Evolutionary conservation across 176 grass and related monocot species (phyloP), one percentile per base, ranked within the genome.

Genomic region (Stipa capillata): DNA sequence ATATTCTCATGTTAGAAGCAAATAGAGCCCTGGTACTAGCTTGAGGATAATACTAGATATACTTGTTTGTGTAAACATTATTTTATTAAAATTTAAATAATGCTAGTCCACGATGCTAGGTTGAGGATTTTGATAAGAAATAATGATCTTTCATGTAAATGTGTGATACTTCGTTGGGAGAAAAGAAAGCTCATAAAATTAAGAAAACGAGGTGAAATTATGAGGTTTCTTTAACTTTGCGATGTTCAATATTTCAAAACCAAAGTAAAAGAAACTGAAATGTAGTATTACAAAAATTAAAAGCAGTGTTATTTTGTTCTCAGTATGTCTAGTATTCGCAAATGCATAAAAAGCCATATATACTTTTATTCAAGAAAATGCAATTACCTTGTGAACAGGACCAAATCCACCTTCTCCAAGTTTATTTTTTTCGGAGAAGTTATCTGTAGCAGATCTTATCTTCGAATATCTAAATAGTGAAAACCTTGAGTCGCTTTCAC

Each of bases 381-480:
- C 43, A 10, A 12, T 71, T 73, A 75, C 89, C 89, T 81, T 72
- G 42, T 91, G 87, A 72, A 91, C 89, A 68, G 27, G 69, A 39
- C 89, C 89, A 58, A 87, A 91, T 17, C 89, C 85, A 21, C 81
- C 88, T 87, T 80, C 79, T 50, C 88, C 85, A 18, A 91, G 53
- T 57, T 85, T 91, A 54, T 91, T 91, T n/a, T 76, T 8, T 25
- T 66, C 27, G 2, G 45, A n/a, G 27, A 91, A 91, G 25, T 91
- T 84, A 28, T 32, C 0, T 8, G 89, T 91, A 12, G 80, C 89
- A 20, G 9, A 2, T 35, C 2, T 73, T 57, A 86, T 25, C 9
- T 41, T 80, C 0, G 39, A 51, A 11, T 74, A 48, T 6, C 45
- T 33, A 6, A 75, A 81, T 2, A 68, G 20, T 1, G 28, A 20